Evolutionary conservation across 192 early-diverging fungal species (phyloP).

Genomic region (Coemansia biformis): DNA sequence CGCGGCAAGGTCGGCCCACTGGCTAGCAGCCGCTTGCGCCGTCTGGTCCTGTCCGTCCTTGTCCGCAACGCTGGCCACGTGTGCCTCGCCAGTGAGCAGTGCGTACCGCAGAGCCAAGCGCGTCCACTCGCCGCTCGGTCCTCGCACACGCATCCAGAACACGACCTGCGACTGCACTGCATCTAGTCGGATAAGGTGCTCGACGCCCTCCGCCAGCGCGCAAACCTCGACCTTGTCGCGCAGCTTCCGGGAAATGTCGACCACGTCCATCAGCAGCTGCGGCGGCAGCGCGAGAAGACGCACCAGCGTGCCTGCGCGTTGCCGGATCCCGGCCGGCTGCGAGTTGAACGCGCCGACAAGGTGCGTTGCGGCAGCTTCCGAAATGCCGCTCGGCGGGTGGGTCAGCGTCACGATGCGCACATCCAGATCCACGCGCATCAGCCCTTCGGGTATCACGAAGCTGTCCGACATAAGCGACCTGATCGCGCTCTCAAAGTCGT

Average conservation of each 20-base stretch:
- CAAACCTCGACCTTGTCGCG: conserved; percentile 9
- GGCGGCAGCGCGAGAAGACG: conserved; percentile 38
- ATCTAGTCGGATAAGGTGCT: conserved; percentile 31
- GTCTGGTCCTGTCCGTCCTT: neutral
- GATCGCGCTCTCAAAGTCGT: conserved; percentile 9
- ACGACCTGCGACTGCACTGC: conserved; percentile 3
- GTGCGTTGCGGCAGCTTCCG: conserved; percentile 26
- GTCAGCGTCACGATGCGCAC: conserved; percentile 45
- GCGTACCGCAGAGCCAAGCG: conserved; percentile 20
- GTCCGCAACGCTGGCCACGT: conserved; percentile 8
- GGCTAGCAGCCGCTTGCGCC: neutral
- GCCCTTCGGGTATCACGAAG: conserved; percentile 20
- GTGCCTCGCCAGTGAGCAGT: conserved; percentile 20
- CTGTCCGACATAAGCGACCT: conserved; percentile 18
- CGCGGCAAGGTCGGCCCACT: conserved; percentile 16
- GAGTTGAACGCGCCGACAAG: conserved; percentile 24
- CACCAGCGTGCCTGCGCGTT: conserved; percentile 37
- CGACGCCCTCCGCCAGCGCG: conserved; percentile 17
- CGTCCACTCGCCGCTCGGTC: conserved; percentile 6
- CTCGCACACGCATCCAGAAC: conserved; percentile 17
- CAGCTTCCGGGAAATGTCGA: conserved; percentile 24
- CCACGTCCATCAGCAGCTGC: conserved; percentile 43
- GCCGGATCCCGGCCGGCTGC: conserved; percentile 22
- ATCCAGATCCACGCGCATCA: conserved; percentile 37
- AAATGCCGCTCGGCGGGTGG: conserved; percentile 41